Evolutionary conservation across 441 rosid species (phyloP).

Genomic region (Adansonia grandidieri): DNA sequence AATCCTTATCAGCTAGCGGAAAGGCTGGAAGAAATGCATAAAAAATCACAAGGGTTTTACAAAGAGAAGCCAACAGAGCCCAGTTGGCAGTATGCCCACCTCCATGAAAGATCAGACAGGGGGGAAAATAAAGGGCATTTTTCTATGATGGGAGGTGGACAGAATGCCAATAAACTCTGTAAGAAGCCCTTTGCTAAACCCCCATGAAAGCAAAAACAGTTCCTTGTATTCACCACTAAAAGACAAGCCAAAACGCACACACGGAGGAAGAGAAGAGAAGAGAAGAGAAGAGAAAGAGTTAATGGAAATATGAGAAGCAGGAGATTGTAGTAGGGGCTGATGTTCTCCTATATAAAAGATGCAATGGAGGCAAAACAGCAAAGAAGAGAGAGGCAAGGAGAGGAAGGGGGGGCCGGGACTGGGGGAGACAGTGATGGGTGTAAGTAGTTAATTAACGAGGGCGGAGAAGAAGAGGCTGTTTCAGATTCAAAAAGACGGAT

Average conservation of each 20-base stretch:
- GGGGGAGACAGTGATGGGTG: too few relatives aligned
- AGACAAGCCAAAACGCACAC: not conserved
- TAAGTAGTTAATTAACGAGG: constrained; percentile 36
- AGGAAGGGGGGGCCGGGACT: too few relatives aligned
- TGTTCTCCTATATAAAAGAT: too few relatives aligned
- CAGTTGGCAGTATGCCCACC: constrained; percentile 97
- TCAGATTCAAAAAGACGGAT: not conserved
- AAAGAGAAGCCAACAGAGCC: constrained; percentile 81
- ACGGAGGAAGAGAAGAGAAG: constrained; percentile 20
- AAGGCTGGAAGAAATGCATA: constrained; percentile 35
- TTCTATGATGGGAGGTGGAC: constrained; percentile 82
- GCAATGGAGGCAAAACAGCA: too few relatives aligned
- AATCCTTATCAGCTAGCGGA: not conserved
- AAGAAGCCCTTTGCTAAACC: constrained; percentile 81
- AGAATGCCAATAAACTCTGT: constrained; percentile 96
- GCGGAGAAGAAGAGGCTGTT: constrained; percentile 18
- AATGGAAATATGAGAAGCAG: too few relatives aligned
- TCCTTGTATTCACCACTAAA: constrained; percentile 26
- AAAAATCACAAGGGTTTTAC: constrained; percentile 64
- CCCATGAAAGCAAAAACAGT: constrained; percentile 48
- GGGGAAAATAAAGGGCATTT: not conserved
- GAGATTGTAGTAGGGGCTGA: too few relatives aligned
- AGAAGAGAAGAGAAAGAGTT: constrained; percentile 15
- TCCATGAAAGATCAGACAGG: constrained; percentile 38
- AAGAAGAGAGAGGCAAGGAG: too few relatives aligned